These are phyloP conservation scores for Pseudotsuga menziesii DNA, from an alignment of 75 land plant genomes.

Conservation along the genomic window DNA sequence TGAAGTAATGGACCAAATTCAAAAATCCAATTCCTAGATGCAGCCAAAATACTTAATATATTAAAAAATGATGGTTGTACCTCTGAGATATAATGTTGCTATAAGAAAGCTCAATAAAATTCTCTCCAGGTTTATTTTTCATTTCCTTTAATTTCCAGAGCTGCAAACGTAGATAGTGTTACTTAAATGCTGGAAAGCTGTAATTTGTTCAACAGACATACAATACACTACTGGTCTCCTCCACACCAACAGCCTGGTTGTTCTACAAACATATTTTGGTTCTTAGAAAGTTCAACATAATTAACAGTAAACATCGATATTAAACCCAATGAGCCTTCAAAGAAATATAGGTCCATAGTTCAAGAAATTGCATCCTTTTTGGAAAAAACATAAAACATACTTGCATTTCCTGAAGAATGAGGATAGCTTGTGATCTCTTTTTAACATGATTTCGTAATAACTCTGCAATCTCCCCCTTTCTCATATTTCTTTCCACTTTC, in stretches of 20 bases:
- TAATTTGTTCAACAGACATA: too few species aligned
- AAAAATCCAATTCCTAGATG: neutral
- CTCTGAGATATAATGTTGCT: neutral
- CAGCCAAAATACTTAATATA: neutral
- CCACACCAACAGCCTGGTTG: neutral
- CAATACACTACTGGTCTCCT: too few species aligned
- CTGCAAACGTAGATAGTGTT: neutral
- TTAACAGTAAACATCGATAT: neutral
- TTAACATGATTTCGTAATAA: neutral
- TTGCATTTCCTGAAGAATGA: conserved; percentile 3
- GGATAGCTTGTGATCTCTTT: neutral
- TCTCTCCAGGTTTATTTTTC: neutral
- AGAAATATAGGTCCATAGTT: neutral
- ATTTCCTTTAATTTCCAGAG: conserved; percentile 4
- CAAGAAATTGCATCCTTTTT: neutral
- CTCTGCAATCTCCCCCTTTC: neutral
- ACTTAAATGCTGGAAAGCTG: too few species aligned
- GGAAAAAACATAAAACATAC: neutral
- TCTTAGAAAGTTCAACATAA: neutral
- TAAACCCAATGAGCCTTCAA: neutral
- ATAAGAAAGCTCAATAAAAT: conserved; percentile 9
- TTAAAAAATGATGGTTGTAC: neutral
- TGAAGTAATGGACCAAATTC: neutral
- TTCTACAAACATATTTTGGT: neutral
- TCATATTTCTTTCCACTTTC: neutral